These are phyloP conservation scores for Setaria italica DNA, from an alignment of 202 grass and related monocot species.

Conservation along the genomic window DNA sequence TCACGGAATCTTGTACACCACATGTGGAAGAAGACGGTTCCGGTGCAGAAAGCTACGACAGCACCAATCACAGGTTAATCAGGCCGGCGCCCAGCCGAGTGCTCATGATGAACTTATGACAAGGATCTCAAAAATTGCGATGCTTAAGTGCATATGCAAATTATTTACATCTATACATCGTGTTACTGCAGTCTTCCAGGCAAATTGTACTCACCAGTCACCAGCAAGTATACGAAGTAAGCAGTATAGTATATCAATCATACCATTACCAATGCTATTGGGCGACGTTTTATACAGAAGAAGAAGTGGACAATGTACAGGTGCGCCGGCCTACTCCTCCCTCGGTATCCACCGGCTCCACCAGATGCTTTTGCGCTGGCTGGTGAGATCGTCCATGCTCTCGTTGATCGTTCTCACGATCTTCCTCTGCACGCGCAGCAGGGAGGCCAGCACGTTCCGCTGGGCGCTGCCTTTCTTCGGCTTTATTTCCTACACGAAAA, in stretches of 20 bases:
- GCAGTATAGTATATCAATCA: not conserved
- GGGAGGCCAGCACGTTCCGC: slow-evolving; percentile 76
- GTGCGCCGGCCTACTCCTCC: slow-evolving; percentile 63
- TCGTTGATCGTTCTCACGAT: slow-evolving; percentile 77
- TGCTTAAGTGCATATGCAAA: slow-evolving; percentile 11
- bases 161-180: slow-evolving; percentile 56
- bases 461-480: slow-evolving; percentile 71
- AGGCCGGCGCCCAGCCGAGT: not conserved
- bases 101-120: not conserved
- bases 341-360: slow-evolving; percentile 98
- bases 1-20: slow-evolving; percentile 20
- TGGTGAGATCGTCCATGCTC: slow-evolving; percentile 78
- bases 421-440: slow-evolving; percentile 88
- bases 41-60: not conserved
- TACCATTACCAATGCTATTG: slow-evolving; percentile 37
- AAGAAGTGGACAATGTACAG: slow-evolving; percentile 30
- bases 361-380: slow-evolving; percentile 88
- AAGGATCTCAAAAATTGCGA: not conserved
- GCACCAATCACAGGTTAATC: not conserved
- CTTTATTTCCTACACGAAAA: slow-evolving; percentile 70
- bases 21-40: not conserved
- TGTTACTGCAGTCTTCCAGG: slow-evolving; percentile 32
- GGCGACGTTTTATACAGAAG: slow-evolving; percentile 25
- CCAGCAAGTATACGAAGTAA: slow-evolving; percentile 4
- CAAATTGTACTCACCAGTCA: slow-evolving; percentile 42